These are phyloP conservation scores for Fusarium clavum DNA, from an alignment of 2,329 filamentous ascomycete species.

Conservation along the genomic window DNA sequence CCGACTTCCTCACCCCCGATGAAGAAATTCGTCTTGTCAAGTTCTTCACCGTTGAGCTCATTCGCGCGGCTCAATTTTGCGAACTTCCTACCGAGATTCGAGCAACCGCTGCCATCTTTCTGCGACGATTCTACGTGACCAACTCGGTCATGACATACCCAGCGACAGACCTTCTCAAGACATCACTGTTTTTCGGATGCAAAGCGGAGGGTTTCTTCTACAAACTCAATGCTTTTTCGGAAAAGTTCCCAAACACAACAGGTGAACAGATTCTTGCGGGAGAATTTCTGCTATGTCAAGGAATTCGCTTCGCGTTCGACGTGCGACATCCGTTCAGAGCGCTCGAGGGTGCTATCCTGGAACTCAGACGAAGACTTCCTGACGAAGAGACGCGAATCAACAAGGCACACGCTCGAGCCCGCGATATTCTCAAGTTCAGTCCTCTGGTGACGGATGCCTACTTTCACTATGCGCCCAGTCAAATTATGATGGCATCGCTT, in stretches of 20 bases:
- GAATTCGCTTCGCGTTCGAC: conserved; percentile 92
- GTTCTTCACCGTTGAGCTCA: conserved; percentile 75
- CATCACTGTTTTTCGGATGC: conserved; percentile 90
- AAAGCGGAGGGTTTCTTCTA: conserved; percentile 91
- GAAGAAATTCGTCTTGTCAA: conserved; percentile 87
- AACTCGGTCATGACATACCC: conserved; percentile 98
- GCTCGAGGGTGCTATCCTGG: conserved; percentile 87
- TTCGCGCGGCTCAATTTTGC: conserved; percentile 67
- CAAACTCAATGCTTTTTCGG: conserved; percentile 72
- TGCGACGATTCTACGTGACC: conserved; percentile 94
- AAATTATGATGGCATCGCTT: conserved; percentile 89
- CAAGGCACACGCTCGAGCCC: conserved; percentile 77
- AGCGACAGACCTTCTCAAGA: conserved; percentile 88
- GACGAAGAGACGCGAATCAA: conserved; percentile 66
- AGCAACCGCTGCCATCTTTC: conserved; percentile 83
- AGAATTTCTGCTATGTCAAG: conserved; percentile 93
- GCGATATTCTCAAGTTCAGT: conserved; percentile 80
- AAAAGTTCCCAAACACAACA: conserved; percentile 76
- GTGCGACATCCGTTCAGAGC: conserved; percentile 91
- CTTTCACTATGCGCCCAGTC: conserved; percentile 93
- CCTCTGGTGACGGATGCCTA: conserved; percentile 94
- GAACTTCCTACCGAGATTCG: conserved; percentile 64
- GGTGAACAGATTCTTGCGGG: conserved; percentile 87
- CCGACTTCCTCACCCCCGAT: conserved; percentile 83
- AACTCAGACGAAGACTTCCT: conserved; percentile 76